Evolutionary conservation across 192 early-diverging fungal species (phyloP), one percentile per base, ranked within the genome.

Genomic region (Podila epicladia): DNA sequence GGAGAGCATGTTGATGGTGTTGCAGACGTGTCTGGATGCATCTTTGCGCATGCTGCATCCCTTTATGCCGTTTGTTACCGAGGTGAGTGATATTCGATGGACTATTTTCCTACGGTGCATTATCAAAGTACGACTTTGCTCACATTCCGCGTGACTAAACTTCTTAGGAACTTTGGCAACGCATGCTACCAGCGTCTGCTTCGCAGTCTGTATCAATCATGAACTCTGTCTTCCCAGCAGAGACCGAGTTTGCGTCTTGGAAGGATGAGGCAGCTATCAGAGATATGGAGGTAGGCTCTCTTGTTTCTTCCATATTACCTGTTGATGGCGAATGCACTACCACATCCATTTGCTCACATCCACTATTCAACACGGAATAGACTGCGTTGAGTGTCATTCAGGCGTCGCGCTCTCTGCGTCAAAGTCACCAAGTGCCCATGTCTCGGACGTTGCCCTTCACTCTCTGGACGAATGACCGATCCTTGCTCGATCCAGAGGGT

Each of bases 11-110:
- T 84, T 86, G 12, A 73, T 57, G 57, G 74, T 86, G 9, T 75
- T 96, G 5, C 90, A 94, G 67, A 90, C 88, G 0, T 95, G 93
- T 62, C 69, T 95, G 73, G 94, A 96, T 64, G 73, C 83, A 9
- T 93, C 93, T 1, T 75, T 99, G 61, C 89, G 93, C 29, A 85
- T 96, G 29, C 84, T 97, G 63, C 97, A 99, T 82, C 97, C 97
- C 26, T 96, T 98, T 77, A 99, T 99, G 97, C 97, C 97, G 19
- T 99, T 97, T 75, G 79, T 98, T 19, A 97, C 97, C 17, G 97
- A 99, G 90, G 97, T 95, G 82, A 53, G 33, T 9, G 24, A 13
- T 24, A 29, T 51, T 35, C 51, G 11, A 50, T 55, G 35, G 17
- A 17, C 0, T 31, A 1, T 17, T 29, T 5, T 13, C n/a, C 22